Conservation (phyloP, 2,329 filamentous ascomycete species). For the Aspergillus sp. region DNA sequence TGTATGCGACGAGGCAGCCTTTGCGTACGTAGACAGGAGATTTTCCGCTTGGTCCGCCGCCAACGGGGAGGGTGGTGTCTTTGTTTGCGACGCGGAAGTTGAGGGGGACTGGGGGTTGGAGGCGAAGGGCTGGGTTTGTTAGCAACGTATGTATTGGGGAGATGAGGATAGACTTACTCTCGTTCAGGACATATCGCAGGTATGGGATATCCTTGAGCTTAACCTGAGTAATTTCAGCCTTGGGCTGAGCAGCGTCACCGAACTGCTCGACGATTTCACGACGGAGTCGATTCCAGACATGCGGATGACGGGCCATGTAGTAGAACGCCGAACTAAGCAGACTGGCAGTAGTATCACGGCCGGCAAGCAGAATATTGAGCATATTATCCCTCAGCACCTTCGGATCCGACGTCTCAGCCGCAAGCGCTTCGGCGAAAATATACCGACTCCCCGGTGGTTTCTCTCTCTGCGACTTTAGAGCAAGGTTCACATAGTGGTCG, state of each 20-base stretch:
- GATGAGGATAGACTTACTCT: slow-evolving; percentile 15
- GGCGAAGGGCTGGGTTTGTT: slow-evolving; percentile 28
- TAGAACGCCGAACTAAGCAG: slow-evolving; percentile 42
- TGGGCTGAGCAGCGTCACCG: slow-evolving; percentile 33
- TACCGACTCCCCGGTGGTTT: slow-evolving; percentile 34
- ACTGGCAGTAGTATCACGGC: slow-evolving; percentile 48
- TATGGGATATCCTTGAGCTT: slow-evolving; percentile 37
- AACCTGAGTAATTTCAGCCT: slow-evolving; percentile 37
- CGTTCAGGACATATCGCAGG: slow-evolving; percentile 34
- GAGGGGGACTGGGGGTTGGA: slow-evolving; percentile 41
- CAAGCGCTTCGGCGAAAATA: slow-evolving; percentile 45
- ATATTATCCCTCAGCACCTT: slow-evolving; percentile 43
- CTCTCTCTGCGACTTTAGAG: slow-evolving; percentile 30
- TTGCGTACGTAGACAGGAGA: slow-evolving; percentile 60
- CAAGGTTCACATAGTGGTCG: slow-evolving; percentile 43
- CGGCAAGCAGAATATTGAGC: slow-evolving; percentile 47
- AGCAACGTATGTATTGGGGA: not conserved
- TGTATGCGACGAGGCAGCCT: slow-evolving; percentile 60
- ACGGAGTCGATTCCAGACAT: slow-evolving; percentile 32
- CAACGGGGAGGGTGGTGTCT: slow-evolving; percentile 38
- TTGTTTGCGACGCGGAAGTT: slow-evolving; percentile 38
- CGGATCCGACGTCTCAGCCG: slow-evolving; percentile 40
- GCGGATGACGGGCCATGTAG: slow-evolving; percentile 37
- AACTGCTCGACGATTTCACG: slow-evolving; percentile 32
- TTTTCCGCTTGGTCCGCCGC: slow-evolving; percentile 55